These are phyloP conservation scores for Lasiodiplodia sp. DNA, from an alignment of 2,329 filamentous ascomycete genomes.

Conservation along the genomic window DNA sequence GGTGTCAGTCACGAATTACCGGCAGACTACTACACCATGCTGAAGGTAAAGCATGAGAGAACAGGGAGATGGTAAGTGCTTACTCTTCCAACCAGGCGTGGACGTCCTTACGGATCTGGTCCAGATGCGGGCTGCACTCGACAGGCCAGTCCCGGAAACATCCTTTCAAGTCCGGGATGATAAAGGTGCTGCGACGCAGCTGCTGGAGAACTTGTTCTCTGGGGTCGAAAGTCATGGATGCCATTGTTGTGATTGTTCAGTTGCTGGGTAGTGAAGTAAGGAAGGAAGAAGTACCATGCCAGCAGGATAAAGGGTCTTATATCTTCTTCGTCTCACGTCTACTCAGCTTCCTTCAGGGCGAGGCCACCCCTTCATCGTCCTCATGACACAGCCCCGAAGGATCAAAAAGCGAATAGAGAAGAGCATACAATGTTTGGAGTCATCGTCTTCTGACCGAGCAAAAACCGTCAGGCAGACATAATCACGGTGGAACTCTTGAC, in stretches of 20 bases:
- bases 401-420: neutral
- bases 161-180: constrained; percentile 7
- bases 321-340: neutral
- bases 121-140: constrained; percentile 11
- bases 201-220: constrained; percentile 15
- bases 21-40: no score
- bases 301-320: neutral
- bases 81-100: constrained; percentile 21
- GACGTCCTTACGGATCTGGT: constrained; percentile 24
- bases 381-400: constrained; percentile 13
- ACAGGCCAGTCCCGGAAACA: constrained; percentile 22
- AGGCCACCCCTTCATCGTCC: neutral
- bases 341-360: neutral
- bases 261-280: neutral
- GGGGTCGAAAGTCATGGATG: constrained; percentile 16
- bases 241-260: neutral
- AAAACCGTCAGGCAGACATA: neutral
- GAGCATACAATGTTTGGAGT: neutral
- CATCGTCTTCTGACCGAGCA: neutral
- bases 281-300: neutral
- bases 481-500: constrained; percentile 1
- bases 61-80: neutral
- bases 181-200: constrained; percentile 10
- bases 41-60: neutral
- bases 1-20: no score